phyloP scores from a whole-genome alignment of 2,329 filamentous ascomycete species.

The Venturia oleaginea region DNA sequence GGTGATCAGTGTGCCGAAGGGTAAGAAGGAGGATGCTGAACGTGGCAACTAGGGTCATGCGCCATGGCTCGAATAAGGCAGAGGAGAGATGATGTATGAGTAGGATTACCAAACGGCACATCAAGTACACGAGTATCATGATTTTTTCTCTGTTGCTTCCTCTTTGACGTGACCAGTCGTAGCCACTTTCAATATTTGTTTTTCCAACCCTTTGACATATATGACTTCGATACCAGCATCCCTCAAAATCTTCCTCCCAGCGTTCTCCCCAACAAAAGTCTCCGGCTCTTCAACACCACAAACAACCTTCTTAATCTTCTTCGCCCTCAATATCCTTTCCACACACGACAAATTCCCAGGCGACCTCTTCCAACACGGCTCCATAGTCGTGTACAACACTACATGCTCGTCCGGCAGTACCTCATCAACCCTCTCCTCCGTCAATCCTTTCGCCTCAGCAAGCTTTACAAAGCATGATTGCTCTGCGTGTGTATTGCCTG shows the following conservation, averaged over 20 bases:
- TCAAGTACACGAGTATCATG: background rate
- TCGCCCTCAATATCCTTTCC: conserved; percentile 59
- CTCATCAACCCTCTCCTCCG: conserved; percentile 47
- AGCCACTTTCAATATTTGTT: conserved; percentile 71
- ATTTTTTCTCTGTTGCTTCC: background rate
- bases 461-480: conserved; percentile 82
- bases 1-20: conserved; percentile 44
- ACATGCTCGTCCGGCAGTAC: conserved; percentile 35
- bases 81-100: background rate
- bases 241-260: conserved; percentile 60
- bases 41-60: background rate
- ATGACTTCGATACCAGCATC: conserved; percentile 65
- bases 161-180: conserved; percentile 63
- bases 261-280: conserved; percentile 78
- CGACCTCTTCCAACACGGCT: conserved; percentile 66
- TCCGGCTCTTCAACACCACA: conserved; percentile 83
- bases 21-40: conserved; percentile 39
- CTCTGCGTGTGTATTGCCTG: conserved; percentile 93
- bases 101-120: background rate
- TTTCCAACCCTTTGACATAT: conserved; percentile 65
- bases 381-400: conserved; percentile 82
- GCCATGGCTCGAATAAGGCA: background rate
- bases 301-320: conserved; percentile 64
- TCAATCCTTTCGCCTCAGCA: conserved; percentile 25
- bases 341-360: conserved; percentile 71